Evolutionary conservation across 1,139 yeast genomes (phyloP).

Genomic region (Protomyces inouyei): DNA sequence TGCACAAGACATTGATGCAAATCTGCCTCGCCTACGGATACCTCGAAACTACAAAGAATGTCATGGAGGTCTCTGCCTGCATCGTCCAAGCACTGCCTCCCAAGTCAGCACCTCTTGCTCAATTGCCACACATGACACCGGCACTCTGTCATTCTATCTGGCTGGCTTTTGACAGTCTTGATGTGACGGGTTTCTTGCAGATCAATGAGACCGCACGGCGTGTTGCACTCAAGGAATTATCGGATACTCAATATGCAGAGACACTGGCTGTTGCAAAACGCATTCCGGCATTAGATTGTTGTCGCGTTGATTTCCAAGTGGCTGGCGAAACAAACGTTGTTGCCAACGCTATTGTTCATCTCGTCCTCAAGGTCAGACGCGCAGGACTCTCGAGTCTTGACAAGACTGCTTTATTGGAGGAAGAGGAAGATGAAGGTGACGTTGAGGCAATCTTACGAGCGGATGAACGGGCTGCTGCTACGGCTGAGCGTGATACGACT

Average conservation of each 20-base stretch:
- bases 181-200: constrained; percentile 49
- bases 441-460: constrained; percentile 17
- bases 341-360: constrained; percentile 68
- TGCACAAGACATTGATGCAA: constrained; percentile 70
- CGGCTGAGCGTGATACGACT: constrained; percentile 15
- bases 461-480: constrained; percentile 19
- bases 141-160: not conserved
- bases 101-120: constrained; percentile 57
- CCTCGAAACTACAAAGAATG: constrained; percentile 56
- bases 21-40: constrained; percentile 76
- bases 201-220: constrained; percentile 53
- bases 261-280: constrained; percentile 58
- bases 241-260: constrained; percentile 45
- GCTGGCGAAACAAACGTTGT: constrained; percentile 81
- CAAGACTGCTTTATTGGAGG: not conserved
- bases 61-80: constrained; percentile 65
- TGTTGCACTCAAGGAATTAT: constrained; percentile 48
- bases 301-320: constrained; percentile 71
- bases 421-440: constrained; percentile 15
- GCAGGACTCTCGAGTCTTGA: constrained; percentile 38
- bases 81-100: constrained; percentile 73
- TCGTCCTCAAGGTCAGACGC: constrained; percentile 68
- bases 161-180: constrained; percentile 36
- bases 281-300: constrained; percentile 65
- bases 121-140: constrained; percentile 66